Evolutionary conservation across 2,329 filamentous ascomycete genomes (phyloP).

Genomic region (Decorospora gaudefroyi): DNA sequence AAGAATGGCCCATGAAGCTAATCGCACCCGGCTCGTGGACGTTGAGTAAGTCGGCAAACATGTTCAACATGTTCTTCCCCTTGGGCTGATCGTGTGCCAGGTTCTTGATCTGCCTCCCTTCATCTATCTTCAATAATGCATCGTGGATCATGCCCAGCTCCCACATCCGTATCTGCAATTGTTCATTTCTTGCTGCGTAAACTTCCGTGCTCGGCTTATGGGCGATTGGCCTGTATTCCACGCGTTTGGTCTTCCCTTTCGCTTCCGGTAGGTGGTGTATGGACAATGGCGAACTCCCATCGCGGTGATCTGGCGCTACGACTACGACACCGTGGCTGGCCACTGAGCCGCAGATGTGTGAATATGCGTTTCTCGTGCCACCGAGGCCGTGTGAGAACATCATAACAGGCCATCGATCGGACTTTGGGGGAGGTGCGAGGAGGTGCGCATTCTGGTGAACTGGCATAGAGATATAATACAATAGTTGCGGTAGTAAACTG

Average conservation of each 20-base stretch:
- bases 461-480: slow-evolving; percentile 75
- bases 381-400: slow-evolving; percentile 86
- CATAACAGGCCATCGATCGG: slow-evolving; percentile 73
- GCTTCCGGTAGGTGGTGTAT: slow-evolving; percentile 65
- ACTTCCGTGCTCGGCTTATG: slow-evolving; percentile 69
- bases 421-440: slow-evolving; percentile 54
- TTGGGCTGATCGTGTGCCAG: slow-evolving; percentile 50
- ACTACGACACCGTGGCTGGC: slow-evolving; percentile 82
- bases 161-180: slow-evolving; percentile 76
- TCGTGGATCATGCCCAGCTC: slow-evolving; percentile 74
- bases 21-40: slow-evolving; percentile 73
- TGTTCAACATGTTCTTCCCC: slow-evolving; percentile 55
- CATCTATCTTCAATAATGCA: slow-evolving; percentile 68
- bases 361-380: slow-evolving; percentile 81
- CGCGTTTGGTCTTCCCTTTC: slow-evolving; percentile 46
- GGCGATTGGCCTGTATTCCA: slow-evolving; percentile 55
- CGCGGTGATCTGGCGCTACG: slow-evolving; percentile 79
- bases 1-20: slow-evolving; percentile 78
- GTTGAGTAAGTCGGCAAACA: slow-evolving; percentile 66
- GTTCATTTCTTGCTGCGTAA: slow-evolving; percentile 68
- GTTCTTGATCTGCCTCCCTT: slow-evolving; percentile 55
- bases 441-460: slow-evolving; percentile 72
- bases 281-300: slow-evolving; percentile 77
- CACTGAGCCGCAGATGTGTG: slow-evolving; percentile 76
- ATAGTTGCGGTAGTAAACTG: slow-evolving; percentile 69